phyloP scores from a whole-genome alignment of 306 rosid genomes.

The Quercus ilex region DNA sequence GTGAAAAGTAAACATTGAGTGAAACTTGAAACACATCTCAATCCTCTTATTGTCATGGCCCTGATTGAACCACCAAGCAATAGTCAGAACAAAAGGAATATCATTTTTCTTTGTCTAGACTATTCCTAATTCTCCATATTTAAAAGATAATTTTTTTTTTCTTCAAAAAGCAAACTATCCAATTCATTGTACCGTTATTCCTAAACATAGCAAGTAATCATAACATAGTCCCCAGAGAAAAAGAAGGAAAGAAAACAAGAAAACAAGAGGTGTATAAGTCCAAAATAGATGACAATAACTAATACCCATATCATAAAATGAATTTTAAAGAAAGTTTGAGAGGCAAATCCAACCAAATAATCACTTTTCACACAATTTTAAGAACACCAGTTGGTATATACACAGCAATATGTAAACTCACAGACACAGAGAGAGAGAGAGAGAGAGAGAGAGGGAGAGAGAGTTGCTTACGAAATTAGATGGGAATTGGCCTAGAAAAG shows the following conservation, averaged over 20 bases:
- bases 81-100: not conserved
- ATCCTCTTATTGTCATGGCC: not conserved
- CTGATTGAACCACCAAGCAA: not conserved
- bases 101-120: not conserved
- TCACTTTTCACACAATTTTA: not conserved
- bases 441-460: not conserved
- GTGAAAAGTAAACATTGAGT: not conserved
- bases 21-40: not conserved
- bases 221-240: not conserved
- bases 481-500: conserved; percentile 42
- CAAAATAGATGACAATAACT: not conserved
- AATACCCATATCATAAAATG: not conserved
- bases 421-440: no score
- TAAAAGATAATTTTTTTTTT: not conserved
- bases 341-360: not conserved
- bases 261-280: not conserved
- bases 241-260: not conserved
- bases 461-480: conserved; percentile 26
- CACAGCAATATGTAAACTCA: not conserved
- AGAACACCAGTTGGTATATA: not conserved
- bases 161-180: not conserved
- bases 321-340: not conserved
- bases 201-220: not conserved
- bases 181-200: not conserved
- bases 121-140: not conserved